A percentile compares a stretch with the other conserved stretches of the same genome.
Conservation (phyloP, 768 basidiomycete genomes). For the Cytidiella melzeri region DNA sequence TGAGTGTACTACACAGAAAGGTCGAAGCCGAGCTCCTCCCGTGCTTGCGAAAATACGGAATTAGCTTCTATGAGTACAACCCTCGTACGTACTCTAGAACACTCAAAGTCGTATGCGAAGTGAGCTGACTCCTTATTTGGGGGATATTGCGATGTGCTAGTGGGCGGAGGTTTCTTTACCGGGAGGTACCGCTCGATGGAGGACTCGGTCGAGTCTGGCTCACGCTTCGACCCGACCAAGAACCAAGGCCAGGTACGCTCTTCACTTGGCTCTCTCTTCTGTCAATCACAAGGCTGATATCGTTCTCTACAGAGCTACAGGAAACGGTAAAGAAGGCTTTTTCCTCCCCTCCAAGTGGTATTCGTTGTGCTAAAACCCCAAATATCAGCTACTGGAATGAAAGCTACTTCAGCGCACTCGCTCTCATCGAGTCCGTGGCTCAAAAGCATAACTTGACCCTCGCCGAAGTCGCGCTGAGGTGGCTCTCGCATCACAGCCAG, state of each 20-base stretch:
- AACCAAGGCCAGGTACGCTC: constrained; percentile 40
- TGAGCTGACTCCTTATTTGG: not conserved
- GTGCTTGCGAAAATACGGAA: constrained; percentile 35
- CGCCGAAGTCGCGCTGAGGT: constrained; percentile 31
- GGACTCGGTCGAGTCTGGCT: constrained; percentile 40
- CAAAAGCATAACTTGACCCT: constrained; percentile 21
- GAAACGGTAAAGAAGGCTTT: not conserved
- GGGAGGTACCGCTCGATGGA: constrained; percentile 30
- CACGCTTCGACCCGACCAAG: constrained; percentile 45
- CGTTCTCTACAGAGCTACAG: not conserved
- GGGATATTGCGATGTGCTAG: constrained; percentile 10
- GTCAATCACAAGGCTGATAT: no score
- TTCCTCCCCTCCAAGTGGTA: not conserved
- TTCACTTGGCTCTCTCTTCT: no score
- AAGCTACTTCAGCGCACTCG: constrained; percentile 27
- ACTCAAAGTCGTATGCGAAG: no score
- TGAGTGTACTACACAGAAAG: constrained; percentile 17
- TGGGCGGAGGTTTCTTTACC: constrained; percentile 37
- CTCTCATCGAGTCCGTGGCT: constrained; percentile 27
- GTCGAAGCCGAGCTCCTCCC: constrained; percentile 38
- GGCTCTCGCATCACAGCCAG: constrained; percentile 42
- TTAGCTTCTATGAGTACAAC: constrained; percentile 36
- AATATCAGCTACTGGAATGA: constrained; percentile 32
- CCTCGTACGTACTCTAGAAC: constrained; percentile 30
- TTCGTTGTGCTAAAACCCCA: no score